Conservation (phyloP, 768 basidiomycete genomes). For the Calocybe gangraenosa region DNA sequence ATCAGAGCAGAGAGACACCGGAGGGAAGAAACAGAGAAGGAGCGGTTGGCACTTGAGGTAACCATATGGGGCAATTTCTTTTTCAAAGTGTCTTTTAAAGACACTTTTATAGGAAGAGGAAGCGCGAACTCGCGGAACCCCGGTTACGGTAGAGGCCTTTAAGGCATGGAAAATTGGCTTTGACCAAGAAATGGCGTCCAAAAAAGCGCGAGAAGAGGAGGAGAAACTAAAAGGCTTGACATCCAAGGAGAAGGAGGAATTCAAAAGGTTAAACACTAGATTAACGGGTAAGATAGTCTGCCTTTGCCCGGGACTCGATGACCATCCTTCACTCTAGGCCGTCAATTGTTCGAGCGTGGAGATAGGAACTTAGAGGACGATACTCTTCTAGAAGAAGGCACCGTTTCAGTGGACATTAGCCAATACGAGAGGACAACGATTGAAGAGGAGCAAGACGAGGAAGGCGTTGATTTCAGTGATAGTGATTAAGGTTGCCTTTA, state of each 20-base stretch:
- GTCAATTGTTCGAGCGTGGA: constrained; percentile 82
- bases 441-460: constrained; percentile 65
- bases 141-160: constrained; percentile 82
- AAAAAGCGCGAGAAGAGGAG: constrained; percentile 69
- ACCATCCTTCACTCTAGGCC: constrained; percentile 45
- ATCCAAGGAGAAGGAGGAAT: constrained; percentile 84
- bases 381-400: constrained; percentile 76
- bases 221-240: constrained; percentile 64
- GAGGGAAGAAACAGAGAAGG: constrained; percentile 67
- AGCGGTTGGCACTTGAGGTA: constrained; percentile 75
- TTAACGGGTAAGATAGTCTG: constrained; percentile 54
- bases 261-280: constrained; percentile 56
- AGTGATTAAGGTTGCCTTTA: constrained; percentile 52
- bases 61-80: background rate
- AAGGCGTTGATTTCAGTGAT: constrained; percentile 76
- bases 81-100: constrained; percentile 5
- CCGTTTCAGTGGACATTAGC: constrained; percentile 82
- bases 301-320: background rate
- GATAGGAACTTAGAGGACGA: constrained; percentile 80
- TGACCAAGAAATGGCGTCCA: constrained; percentile 58
- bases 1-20: constrained; percentile 51
- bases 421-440: constrained; percentile 74
- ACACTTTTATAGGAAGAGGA: constrained; percentile 65
- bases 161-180: constrained; percentile 79
- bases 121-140: constrained; percentile 85